These are phyloP conservation scores for Jamesozyma lodderae DNA, from an alignment of 805 yeast genomes.

Conservation along the genomic window DNA sequence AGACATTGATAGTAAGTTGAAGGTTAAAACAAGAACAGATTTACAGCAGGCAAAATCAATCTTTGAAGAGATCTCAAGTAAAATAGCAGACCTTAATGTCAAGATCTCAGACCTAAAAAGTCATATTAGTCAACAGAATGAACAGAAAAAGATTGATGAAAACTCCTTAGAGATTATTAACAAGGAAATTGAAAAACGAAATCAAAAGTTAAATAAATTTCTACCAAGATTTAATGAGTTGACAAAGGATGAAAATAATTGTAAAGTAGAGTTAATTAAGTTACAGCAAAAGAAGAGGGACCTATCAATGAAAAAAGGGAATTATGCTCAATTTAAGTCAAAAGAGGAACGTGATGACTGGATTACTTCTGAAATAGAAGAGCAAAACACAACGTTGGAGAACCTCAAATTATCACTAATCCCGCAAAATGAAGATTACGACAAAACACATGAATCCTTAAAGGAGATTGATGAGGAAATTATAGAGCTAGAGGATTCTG, in stretches of 20 bases:
- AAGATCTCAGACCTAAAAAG: constrained; percentile 36
- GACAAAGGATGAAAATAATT: constrained; percentile 32
- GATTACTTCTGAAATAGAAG: constrained; percentile 46
- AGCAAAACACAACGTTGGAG: constrained; percentile 24
- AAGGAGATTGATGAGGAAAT: constrained; percentile 25
- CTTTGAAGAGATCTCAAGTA: constrained; percentile 39
- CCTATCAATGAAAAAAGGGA: constrained; percentile 62
- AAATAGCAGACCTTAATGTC: constrained; percentile 42
- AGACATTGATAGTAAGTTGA: constrained; percentile 39
- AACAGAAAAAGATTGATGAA: constrained; percentile 24
- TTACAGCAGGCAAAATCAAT: constrained; percentile 44
- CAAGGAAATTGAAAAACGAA: constrained; percentile 31
- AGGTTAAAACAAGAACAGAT: constrained; percentile 46
- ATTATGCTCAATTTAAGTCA: constrained; percentile 49
- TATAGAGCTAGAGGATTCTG: constrained; percentile 29
- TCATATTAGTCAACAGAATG: constrained; percentile 28
- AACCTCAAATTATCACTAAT: constrained; percentile 16
- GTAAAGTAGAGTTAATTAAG: constrained; percentile 35
- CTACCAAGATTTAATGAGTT: constrained; percentile 37
- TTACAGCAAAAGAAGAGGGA: constrained; percentile 46
- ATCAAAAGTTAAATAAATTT: constrained; percentile 29
- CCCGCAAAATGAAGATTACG: constrained; percentile 2
- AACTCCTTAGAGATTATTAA: constrained; percentile 21
- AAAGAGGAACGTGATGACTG: constrained; percentile 57
- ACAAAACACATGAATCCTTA: constrained; percentile 14